These are phyloP conservation scores for Rutidosis leptorrhynchoides DNA, from an alignment of 129 eudicot species.

Conservation along the genomic window DNA sequence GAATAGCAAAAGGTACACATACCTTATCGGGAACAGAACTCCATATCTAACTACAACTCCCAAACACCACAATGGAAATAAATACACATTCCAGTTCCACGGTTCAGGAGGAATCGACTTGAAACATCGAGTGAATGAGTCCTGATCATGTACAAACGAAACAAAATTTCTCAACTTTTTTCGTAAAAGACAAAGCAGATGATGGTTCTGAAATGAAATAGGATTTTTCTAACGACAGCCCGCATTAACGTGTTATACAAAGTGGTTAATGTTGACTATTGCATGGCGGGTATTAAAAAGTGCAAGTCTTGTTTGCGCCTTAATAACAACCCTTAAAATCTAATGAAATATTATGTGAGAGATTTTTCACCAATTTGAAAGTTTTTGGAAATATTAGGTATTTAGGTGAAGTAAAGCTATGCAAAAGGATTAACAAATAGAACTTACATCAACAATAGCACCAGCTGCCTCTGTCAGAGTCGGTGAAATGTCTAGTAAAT, in stretches of 20 bases:
- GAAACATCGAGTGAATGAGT: slow-evolving; percentile 93
- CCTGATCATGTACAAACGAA: slow-evolving; percentile 49
- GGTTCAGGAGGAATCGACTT: slow-evolving; percentile 95
- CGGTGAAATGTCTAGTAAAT: slow-evolving; percentile 92
- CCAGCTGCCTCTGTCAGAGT: slow-evolving; percentile 90
- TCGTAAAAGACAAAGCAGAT: background rate
- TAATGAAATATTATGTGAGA: background rate
- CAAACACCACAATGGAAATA: slow-evolving; percentile 94
- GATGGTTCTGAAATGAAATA: background rate
- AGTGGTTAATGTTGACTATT: too few species aligned
- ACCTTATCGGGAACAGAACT: slow-evolving; percentile 85
- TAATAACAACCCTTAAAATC: too few species aligned
- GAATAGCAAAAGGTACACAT: slow-evolving; percentile 18
- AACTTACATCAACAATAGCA: slow-evolving; percentile 80
- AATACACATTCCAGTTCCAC: slow-evolving; percentile 93
- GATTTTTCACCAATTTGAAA: background rate
- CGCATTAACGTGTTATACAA: too few species aligned
- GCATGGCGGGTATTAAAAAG: too few species aligned
- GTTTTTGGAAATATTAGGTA: background rate
- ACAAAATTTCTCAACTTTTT: background rate
- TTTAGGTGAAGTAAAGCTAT: background rate
- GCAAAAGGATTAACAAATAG: background rate
- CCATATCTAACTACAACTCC: slow-evolving; percentile 87
- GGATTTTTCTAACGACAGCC: too few species aligned
- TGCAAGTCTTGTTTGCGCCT: too few species aligned